phyloP scores from a whole-genome alignment of 2,329 filamentous ascomycete genomes.

The Zymoseptoria brevis region DNA sequence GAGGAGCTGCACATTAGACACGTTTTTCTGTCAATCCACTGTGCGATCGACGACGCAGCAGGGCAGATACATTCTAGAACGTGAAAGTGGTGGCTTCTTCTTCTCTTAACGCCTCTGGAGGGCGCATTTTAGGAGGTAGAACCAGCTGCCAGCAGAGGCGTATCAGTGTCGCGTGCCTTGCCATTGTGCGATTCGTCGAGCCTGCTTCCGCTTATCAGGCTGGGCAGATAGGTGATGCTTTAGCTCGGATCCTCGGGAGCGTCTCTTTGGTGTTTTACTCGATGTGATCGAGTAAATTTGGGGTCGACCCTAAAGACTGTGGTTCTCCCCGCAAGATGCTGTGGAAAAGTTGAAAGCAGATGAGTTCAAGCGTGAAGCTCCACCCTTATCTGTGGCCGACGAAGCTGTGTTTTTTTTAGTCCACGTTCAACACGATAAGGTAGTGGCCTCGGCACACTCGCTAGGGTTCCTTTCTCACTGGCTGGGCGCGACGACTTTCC shows the following conservation, averaged over 20 bases:
- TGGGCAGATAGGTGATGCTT: constrained; percentile 8
- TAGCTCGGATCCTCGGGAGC: constrained; percentile 1
- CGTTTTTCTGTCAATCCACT: not conserved
- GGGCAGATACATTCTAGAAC: constrained; percentile 58
- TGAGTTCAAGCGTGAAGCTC: not conserved
- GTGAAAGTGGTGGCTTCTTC: constrained; percentile 62
- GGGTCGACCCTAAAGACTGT: not conserved
- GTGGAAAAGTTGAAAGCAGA: not conserved
- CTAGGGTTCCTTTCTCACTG: not conserved
- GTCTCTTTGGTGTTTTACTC: constrained; percentile 10
- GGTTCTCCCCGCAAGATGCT: not conserved
- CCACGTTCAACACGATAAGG: not conserved
- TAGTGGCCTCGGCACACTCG: not conserved
- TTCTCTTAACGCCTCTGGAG: constrained; percentile 44
- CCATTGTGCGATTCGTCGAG: not conserved
- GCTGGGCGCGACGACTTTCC: not conserved
- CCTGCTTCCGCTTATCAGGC: not conserved
- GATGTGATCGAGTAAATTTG: constrained; percentile 19
- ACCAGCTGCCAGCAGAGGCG: constrained; percentile 40
- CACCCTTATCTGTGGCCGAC: not conserved
- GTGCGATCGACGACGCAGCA: not conserved
- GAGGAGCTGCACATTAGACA: not conserved
- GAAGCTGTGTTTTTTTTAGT: not conserved
- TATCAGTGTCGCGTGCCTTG: constrained; percentile 1
- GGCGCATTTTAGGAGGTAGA: constrained; percentile 41